A percentile compares a stretch with the other conserved stretches of the same genome.
phyloP scores from a whole-genome alignment of 768 basidiomycete species.

The Cyclocybe aegerita region DNA sequence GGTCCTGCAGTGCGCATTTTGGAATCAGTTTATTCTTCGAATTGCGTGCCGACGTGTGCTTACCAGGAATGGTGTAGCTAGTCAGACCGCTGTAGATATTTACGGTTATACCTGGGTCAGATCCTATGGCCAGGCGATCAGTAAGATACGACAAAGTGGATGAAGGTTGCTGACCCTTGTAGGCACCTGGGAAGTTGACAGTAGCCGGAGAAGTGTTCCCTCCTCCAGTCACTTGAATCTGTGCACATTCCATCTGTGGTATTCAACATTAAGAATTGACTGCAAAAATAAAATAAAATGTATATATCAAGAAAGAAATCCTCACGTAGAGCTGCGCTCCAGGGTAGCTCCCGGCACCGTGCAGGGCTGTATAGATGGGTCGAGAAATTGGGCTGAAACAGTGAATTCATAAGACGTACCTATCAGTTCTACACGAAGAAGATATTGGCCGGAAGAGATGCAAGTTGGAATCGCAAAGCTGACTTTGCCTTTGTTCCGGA shows the following conservation, averaged over 20 bases:
- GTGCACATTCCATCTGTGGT: conserved; percentile 44
- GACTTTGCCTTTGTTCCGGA: conserved; percentile 15
- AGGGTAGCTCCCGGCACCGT: conserved; percentile 43
- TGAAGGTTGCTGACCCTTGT: conserved; percentile 27
- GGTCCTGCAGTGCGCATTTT: too few species aligned
- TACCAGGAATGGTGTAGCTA: conserved; percentile 41
- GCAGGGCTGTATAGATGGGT: conserved; percentile 32
- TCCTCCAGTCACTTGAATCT: conserved; percentile 44
- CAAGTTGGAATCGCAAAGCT: conserved; percentile 20
- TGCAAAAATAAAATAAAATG: background rate
- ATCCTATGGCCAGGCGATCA: conserved; percentile 19
- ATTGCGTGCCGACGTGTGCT: background rate
- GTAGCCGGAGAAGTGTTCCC: conserved; percentile 41
- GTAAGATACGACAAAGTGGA: background rate
- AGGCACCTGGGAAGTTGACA: conserved; percentile 49
- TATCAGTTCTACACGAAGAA: conserved; percentile 19
- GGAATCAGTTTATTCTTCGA: too few species aligned
- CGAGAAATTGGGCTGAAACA: background rate
- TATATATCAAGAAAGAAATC: conserved; percentile 9
- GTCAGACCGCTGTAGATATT: conserved; percentile 42
- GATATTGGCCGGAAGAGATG: conserved; percentile 17
- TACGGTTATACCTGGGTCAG: conserved; percentile 45
- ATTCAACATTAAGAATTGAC: background rate
- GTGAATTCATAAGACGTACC: conserved; percentile 6
- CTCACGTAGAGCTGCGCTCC: conserved; percentile 55